Percentiles rank a stretch among this genome's conserved stretches.
These are phyloP conservation scores for Rhodomyrtus tomentosa DNA, from an alignment of 345 rosid genomes.

Conservation along the genomic window DNA sequence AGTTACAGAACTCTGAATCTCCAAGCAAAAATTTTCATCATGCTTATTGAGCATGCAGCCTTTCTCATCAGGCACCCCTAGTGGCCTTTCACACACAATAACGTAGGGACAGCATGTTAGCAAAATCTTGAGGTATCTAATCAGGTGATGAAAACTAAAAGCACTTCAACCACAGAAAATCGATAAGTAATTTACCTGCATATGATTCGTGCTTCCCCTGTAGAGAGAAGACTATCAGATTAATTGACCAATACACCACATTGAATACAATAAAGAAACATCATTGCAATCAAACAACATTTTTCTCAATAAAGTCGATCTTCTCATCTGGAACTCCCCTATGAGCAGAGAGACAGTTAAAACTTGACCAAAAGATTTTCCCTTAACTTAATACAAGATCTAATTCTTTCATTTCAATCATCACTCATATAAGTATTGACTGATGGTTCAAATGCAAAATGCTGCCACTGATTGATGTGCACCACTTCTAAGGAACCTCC, in stretches of 20 bases:
- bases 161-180: neutral
- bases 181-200: slow-evolving; percentile 39
- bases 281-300: neutral
- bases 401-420: neutral
- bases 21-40: slow-evolving; percentile 18
- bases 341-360: neutral
- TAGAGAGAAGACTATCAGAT: neutral
- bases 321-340: neutral
- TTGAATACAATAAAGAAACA: neutral
- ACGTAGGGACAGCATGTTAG: neutral
- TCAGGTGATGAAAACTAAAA: neutral
- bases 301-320: neutral
- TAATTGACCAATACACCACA: neutral
- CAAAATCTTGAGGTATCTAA: neutral
- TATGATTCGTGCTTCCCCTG: slow-evolving; percentile 61
- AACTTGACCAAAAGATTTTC: neutral
- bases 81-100: slow-evolving; percentile 32
- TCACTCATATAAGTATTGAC: neutral
- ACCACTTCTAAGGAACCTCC: neutral
- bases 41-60: slow-evolving; percentile 28
- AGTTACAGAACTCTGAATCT: slow-evolving; percentile 31
- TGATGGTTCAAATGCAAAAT: neutral
- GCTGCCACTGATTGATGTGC: neutral
- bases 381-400: neutral
- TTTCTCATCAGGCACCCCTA: slow-evolving; percentile 18